Percentiles rank a stretch among this genome's conserved stretches.
These are phyloP conservation scores for Coelastrella sp. DNA, from an alignment of 139 green algal species.

Conservation along the genomic window DNA sequence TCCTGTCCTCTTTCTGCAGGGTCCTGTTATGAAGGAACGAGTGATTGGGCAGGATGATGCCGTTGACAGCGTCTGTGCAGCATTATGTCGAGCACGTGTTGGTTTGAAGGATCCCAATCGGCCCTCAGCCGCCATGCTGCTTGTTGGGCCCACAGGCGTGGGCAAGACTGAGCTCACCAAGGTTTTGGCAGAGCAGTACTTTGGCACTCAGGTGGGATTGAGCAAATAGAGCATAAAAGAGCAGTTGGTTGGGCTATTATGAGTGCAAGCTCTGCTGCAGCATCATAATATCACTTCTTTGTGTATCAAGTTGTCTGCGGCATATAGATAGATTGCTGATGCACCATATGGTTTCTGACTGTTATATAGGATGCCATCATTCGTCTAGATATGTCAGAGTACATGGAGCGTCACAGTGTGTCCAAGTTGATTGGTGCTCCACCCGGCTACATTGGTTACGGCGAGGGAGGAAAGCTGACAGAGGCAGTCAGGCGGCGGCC, in stretches of 20 bases:
- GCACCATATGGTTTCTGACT: background rate
- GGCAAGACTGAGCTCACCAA: slow-evolving; percentile 99
- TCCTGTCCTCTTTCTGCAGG: slow-evolving; percentile 31
- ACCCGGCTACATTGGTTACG: slow-evolving; percentile 96
- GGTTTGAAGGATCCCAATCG: slow-evolving; percentile 91
- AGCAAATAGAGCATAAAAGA: background rate
- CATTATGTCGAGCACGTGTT: slow-evolving; percentile 88
- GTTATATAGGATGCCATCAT: slow-evolving; percentile 76
- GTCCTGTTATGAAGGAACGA: slow-evolving; percentile 50
- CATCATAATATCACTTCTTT: no score
- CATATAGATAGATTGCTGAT: background rate
- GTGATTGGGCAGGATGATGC: slow-evolving; percentile 90
- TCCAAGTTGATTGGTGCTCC: slow-evolving; percentile 91
- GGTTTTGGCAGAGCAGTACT: slow-evolving; percentile 86
- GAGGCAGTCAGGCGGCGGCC: slow-evolving; percentile 90
- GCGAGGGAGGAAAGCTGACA: slow-evolving; percentile 98
- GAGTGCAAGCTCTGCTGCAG: no score
- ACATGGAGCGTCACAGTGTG: slow-evolving; percentile 95
- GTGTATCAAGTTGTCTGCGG: no score
- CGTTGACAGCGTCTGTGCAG: slow-evolving; percentile 89
- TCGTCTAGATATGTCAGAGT: slow-evolving; percentile 99
- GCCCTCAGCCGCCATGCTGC: slow-evolving; percentile 96
- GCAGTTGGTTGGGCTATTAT: background rate
- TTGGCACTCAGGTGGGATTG: slow-evolving; percentile 49
- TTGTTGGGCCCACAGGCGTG: slow-evolving; percentile 97